Base-by-base conservation (phyloP, 768 basidiomycete species). In the Russula sp. region DNA sequence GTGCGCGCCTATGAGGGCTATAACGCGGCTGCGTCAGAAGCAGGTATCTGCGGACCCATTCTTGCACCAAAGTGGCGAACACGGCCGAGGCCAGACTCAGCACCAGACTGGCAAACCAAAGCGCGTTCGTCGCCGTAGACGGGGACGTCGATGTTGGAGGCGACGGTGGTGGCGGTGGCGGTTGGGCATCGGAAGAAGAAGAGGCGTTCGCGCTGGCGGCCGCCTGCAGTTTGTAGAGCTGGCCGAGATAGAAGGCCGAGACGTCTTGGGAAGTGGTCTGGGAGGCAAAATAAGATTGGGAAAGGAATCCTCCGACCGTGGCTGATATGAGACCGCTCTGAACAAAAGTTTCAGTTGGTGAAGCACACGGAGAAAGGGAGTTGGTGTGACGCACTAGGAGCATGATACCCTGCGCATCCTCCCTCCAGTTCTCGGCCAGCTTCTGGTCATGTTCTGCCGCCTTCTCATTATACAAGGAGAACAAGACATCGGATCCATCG, bases 281-380 rank as follows among this genome's bases (percentile, higher is more conserved):
- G 5, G 53, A 48, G 47, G 16, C 7, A 5, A 54, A 43, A 38
- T 52, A 58, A 2, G 61, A 62, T 7, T 39, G 36, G 22, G 34
- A 22, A 36, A 58, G 49, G 20, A 61, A 57, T 22, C 22, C 36
- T 20, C 41, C 49, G 3, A 61, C 56, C 6, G 55, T 45, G 13
- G 55, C 55, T 1, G 60, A 45, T 39, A 62, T 3, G 6, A 62
- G 43, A 46, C 61, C 50, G 41, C 43, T 62, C 61, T 62, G 16
- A 5, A 16, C n/a, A n/a, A 8, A 32, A 5, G 9, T 6, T 5
- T 13, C 25, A 6, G 32, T 62, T 7, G 53, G 36, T 34, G 14
- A 41, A 7, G 25, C 14, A 18, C 10, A 41, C 43, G 20, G 29
- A 1, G 2, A 29, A 8, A 39, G 16, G 25, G 11, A 18, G 20